These are phyloP conservation scores for Verticillium zaregamsianum DNA, from an alignment of 2,329 filamentous ascomycete genomes.

Conservation along the genomic window DNA sequence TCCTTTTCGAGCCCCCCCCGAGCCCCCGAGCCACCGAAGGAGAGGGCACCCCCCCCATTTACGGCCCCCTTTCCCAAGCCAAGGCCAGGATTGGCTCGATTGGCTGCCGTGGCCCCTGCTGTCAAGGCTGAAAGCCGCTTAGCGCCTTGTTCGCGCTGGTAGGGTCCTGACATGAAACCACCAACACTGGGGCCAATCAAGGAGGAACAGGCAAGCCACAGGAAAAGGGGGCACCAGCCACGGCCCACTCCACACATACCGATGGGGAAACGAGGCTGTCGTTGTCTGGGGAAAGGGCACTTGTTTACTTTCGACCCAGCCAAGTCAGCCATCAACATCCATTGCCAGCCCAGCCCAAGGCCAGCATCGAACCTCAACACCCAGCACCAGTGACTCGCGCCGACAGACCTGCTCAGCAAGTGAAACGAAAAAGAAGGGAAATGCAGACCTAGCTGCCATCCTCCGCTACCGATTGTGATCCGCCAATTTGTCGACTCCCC, in stretches of 20 bases:
- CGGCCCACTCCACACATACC: constrained; percentile 12
- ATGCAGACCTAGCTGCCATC: neutral
- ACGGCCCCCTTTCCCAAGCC: constrained; percentile 4
- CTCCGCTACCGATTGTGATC: constrained; percentile 1
- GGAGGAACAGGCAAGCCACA: constrained; percentile 9
- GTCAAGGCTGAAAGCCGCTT: constrained; percentile 9
- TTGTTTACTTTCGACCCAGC: constrained; percentile 12
- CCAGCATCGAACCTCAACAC: neutral
- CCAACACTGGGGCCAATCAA: constrained; percentile 3
- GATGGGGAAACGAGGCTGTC: constrained; percentile 12
- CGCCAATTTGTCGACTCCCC: neutral
- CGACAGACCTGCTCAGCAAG: neutral
- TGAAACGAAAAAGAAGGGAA: neutral
- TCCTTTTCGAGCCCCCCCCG: constrained; percentile 12
- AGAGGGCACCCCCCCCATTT: neutral
- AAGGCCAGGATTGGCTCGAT: neutral
- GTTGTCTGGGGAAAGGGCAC: constrained; percentile 16
- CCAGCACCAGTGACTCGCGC: neutral
- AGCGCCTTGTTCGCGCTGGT: constrained; percentile 5
- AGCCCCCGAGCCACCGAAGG: constrained; percentile 1
- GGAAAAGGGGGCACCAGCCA: constrained; percentile 9
- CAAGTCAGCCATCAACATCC: neutral
- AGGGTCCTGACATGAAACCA: constrained; percentile 11
- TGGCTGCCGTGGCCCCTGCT: constrained; percentile 7
- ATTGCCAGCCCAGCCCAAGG: neutral